These are phyloP conservation scores for Lactifluus subvellereus DNA, from an alignment of 768 basidiomycete genomes.

Conservation along the genomic window DNA sequence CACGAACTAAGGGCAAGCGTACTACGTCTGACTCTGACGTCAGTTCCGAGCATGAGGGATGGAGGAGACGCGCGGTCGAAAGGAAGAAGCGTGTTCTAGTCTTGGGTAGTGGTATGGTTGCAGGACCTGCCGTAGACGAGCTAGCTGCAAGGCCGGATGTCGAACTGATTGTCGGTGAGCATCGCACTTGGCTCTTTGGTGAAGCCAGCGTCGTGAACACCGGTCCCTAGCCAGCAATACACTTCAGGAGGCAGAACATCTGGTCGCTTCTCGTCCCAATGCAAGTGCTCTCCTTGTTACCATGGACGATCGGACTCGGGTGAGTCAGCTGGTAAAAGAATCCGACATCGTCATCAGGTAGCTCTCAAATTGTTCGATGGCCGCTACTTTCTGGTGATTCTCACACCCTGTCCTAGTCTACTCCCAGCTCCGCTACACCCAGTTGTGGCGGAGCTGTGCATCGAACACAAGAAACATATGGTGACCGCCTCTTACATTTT, in stretches of 20 bases:
- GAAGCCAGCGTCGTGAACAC: neutral
- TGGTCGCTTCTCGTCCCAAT: conserved; percentile 43
- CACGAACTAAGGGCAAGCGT: neutral
- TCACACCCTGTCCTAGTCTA: conserved; percentile 43
- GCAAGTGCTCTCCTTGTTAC: conserved; percentile 56
- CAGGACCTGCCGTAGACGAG: conserved; percentile 78
- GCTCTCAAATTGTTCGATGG: neutral
- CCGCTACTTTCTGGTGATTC: neutral
- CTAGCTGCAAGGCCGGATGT: conserved; percentile 59
- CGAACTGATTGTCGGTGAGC: conserved; percentile 71
- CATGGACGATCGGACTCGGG: conserved; percentile 42
- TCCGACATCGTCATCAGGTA: conserved; percentile 85
- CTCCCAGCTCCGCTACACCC: conserved; percentile 75
- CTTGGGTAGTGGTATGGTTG: conserved; percentile 94
- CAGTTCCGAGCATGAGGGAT: neutral
- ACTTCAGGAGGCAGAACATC: conserved; percentile 46
- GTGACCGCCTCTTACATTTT: conserved; percentile 92
- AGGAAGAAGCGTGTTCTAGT: conserved; percentile 66
- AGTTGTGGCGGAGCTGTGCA: conserved; percentile 64
- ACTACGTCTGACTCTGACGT: conserved; percentile 3
- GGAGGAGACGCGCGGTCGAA: neutral
- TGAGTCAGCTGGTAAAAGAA: conserved; percentile 48
- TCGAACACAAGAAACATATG: conserved; percentile 63
- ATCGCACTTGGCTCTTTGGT: neutral
- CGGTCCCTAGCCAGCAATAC: conserved; percentile 63